Evolutionary conservation across 2,329 filamentous ascomycete genomes (phyloP).

Genomic region (Tolypocladium album): DNA sequence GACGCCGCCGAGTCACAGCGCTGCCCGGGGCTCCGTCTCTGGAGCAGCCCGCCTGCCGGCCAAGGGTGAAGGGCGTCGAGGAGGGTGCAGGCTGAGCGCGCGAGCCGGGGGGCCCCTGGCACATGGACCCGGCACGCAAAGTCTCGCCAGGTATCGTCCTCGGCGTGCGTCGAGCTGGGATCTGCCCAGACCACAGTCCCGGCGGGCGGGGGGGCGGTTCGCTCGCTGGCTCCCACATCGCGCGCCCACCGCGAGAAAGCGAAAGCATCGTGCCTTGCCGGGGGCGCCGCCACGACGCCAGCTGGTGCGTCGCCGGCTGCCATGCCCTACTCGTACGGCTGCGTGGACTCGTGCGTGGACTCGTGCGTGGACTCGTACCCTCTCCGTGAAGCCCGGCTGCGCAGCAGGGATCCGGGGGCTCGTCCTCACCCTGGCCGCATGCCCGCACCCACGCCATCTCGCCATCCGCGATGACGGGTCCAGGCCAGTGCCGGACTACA

Average conservation of each 20-base stretch:
- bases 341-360: too few species aligned
- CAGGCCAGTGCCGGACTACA: conserved; percentile 8
- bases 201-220: not conserved
- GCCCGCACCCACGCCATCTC: conserved; percentile 7
- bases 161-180: not conserved
- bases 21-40: conserved; percentile 1
- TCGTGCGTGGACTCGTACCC: too few species aligned
- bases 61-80: not conserved
- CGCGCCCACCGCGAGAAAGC: not conserved
- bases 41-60: not conserved
- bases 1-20: not conserved
- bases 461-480: conserved; percentile 9
- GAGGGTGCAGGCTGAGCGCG: not conserved
- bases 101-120: not conserved
- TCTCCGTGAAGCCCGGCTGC: not conserved
- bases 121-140: not conserved
- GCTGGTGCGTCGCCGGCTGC: not conserved
- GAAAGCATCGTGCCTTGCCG: not conserved
- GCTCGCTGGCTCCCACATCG: not conserved
- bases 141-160: not conserved
- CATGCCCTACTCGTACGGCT: not conserved
- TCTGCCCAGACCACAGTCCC: not conserved
- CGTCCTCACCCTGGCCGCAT: conserved; percentile 12
- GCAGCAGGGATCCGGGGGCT: conserved; percentile 4
- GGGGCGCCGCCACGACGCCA: not conserved